phyloP scores from a whole-genome alignment of 306 rosid genomes.

The Inga oerstediana region DNA sequence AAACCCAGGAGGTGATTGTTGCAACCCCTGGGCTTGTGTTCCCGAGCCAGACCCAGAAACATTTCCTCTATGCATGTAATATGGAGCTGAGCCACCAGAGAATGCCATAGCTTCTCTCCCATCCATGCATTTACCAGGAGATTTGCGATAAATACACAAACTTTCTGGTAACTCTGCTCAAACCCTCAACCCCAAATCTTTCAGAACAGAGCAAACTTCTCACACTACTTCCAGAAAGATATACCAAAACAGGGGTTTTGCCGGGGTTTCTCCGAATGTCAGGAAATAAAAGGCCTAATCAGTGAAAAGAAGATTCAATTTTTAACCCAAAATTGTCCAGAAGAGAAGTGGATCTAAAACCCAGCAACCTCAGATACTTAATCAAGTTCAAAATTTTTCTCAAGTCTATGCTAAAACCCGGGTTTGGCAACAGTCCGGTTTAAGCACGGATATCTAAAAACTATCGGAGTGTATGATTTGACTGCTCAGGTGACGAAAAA shows the following conservation, averaged over 20 bases:
- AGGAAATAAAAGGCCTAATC: conserved; percentile 12
- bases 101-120: conserved; percentile 94
- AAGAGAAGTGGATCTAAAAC: conserved; percentile 29
- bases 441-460: conserved; percentile 33
- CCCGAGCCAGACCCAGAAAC: conserved; percentile 72
- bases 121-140: conserved; percentile 92
- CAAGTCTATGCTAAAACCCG: conserved; percentile 13
- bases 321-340: conserved; percentile 22
- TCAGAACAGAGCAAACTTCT: not conserved
- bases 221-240: conserved; percentile 15
- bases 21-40: conserved; percentile 61
- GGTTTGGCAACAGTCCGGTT: conserved; percentile 48
- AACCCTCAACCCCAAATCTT: conserved; percentile 30
- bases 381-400: conserved; percentile 1
- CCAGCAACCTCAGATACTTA: conserved; percentile 37
- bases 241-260: conserved; percentile 32
- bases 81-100: conserved; percentile 81
- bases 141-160: conserved; percentile 29
- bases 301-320: conserved; percentile 29
- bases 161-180: conserved; percentile 29
- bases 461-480: conserved; percentile 25
- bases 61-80: conserved; percentile 84
- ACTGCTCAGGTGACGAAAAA: not conserved
- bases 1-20: conserved; percentile 71
- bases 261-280: conserved; percentile 31